Evolutionary conservation across 2,329 filamentous ascomycete species (phyloP), one percentile per base, ranked within the genome.

Genomic region (Hypoxylon sp.): DNA sequence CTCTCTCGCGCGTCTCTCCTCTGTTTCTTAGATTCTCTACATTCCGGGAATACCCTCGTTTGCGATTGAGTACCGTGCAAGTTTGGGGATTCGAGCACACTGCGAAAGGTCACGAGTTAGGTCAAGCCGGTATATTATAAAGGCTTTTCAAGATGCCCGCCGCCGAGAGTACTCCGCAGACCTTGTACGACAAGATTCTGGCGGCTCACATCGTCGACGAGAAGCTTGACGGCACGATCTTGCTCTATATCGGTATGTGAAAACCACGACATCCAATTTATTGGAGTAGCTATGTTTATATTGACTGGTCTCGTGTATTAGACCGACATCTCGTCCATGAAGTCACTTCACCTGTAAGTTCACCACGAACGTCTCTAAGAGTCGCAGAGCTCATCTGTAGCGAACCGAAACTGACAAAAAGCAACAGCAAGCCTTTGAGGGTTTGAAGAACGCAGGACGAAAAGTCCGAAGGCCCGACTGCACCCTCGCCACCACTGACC

Each of bases 111-210:
- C 56, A 64, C 64, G 56, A 61, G 48, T 61, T 35, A 64, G 48
- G 53, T 53, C 42, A 55, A 3, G 50, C 31, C 44, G 40, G 49
- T 60, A 64, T 49, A 40, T 42, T 14, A 48, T 54, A 51, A 44
- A 65, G 10, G 11, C 44, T 53, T 40, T 59, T 76, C 85, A 89
- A 81, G 76, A 97, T 97, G 94, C 94, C 94, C 60, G 59, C 68
- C 54, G 75, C 75, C 67, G 75, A 76, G 62, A 61, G 69, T 57
- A 68, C 68, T 33, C 93, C 93, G 61, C 91, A 91, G 82, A 97
- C 95, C 76, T 88, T 98, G 79, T 98, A 98, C 84, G 95, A 98
- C 88, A 98, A 98, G 90, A 95, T 98, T 82, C 92, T 98, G 77
- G 89, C 93, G 77, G 91, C 91, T 84, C 96, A 99, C 82, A 91